Base-by-base conservation (phyloP, 2,329 filamentous ascomycete genomes). In the Alternaria metachromatica region DNA sequence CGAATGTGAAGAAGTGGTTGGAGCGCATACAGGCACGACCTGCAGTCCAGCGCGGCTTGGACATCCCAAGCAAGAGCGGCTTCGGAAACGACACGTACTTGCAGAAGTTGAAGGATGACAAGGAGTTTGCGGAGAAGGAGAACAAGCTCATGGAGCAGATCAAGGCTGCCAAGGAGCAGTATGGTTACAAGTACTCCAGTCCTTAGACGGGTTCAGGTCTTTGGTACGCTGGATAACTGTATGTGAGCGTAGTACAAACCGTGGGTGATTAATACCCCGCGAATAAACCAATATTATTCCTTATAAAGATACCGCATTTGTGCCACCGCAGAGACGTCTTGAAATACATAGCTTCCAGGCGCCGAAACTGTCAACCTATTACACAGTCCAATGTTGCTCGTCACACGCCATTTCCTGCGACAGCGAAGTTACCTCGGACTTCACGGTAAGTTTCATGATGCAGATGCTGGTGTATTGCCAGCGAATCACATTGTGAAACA, bases 81-180 rank as follows among this genome's bases (percentile, higher is more conserved):
- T 71, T 85, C 13, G 76, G 74, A 6, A 87, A 88, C 67, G 80
- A 73, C 1, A 63, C 70, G 3, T 78, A 84, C 57, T 60, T 77
- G 66, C 75, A 81, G 75, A 78, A 78, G 25, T 55, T 86, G 61
- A 80, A 82, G 72, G 78, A 83, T 4, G 83, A 87, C 37, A 76
- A 80, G 21, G 85, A 85, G 63, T 84, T 82, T 65, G 83, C 80
- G 71, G 78, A 84, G 76, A 80, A 82, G 72, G 80, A 84, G 65
- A 78, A 81, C 37, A 71, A 78, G 63, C 60, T 82, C 21, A 69
- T 65, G 58, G 76, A 80, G 48, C 57, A 79, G 51, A 73, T 79
- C 57, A 74, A 80, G 61, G 79, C 78, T 59, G 82, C 82, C 10
- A 83, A 84, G 71, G 78, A 83, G 68, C 74, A 84, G 69, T 84